These are phyloP conservation scores for Paramecium primaurelia DNA, from an alignment of 73 alveolate genomes.

Conservation along the genomic window DNA sequence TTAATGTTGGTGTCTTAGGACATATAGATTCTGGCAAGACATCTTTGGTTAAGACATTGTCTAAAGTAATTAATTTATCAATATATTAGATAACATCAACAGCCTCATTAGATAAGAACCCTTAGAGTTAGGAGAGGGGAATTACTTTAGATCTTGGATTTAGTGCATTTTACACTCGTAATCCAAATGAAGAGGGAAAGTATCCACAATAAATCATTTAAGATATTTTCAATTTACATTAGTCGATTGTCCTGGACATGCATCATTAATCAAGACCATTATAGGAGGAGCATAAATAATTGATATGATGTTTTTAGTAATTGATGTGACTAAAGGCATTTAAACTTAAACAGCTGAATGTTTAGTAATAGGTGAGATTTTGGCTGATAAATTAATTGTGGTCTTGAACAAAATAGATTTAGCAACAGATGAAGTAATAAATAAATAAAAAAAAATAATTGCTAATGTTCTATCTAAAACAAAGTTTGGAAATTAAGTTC, in stretches of 20 bases:
- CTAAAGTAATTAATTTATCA: constrained; percentile 60
- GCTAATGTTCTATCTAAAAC: constrained; percentile 73
- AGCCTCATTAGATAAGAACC: constrained; percentile 98
- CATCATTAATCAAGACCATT: constrained; percentile 96
- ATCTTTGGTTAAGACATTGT: constrained; percentile 83
- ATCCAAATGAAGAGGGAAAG: constrained; percentile 64
- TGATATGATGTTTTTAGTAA: constrained; percentile 95
- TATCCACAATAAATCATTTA: constrained; percentile 5
- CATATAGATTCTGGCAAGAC: constrained; percentile 99
- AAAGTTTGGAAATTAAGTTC: constrained; percentile 85
- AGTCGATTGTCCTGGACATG: constrained; percentile 99
- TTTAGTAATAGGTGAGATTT: constrained; percentile 83
- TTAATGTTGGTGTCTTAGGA: constrained; percentile 97
- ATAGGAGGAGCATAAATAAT: constrained; percentile 99
- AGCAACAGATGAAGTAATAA: constrained; percentile 77
- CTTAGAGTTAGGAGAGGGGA: constrained; percentile 97
- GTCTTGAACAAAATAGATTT: constrained; percentile 97
- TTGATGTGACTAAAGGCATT: constrained; percentile 89
- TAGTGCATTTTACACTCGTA: constrained; percentile 91
- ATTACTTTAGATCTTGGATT: constrained; percentile 99
- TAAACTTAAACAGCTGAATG: constrained; percentile 62
- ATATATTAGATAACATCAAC: constrained; percentile 80
- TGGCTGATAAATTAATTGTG: constrained; percentile 90
- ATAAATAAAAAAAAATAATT: constrained; percentile 65
- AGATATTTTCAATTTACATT: constrained; percentile 89